phyloP scores from a whole-genome alignment of 2,329 filamentous ascomycete species.

The Colletotrichum spaethianum region DNA sequence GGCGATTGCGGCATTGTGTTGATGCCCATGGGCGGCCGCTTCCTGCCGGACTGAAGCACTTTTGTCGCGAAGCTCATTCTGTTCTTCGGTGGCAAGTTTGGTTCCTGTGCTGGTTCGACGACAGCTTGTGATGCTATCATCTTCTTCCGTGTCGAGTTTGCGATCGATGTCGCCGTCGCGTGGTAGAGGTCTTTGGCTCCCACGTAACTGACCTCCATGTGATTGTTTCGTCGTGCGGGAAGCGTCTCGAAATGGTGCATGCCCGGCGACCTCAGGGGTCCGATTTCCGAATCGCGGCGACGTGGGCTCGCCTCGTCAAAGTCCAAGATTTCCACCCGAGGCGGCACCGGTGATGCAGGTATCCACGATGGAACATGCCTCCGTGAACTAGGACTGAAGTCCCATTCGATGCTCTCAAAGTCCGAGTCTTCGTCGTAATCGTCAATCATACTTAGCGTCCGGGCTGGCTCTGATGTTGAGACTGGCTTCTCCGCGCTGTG shows the following conservation, averaged over 20 bases:
- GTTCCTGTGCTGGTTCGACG: conserved; percentile 16
- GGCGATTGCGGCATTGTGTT: conserved; percentile 12
- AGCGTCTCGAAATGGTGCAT: conserved; percentile 43
- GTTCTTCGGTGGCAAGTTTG: conserved; percentile 14
- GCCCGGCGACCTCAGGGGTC: conserved; percentile 32
- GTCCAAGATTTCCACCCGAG: conserved; percentile 28
- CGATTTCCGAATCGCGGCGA: conserved; percentile 39
- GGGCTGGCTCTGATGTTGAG: conserved; percentile 32
- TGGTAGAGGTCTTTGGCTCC: conserved; percentile 46
- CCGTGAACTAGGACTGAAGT: conserved; percentile 32
- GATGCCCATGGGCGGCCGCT: conserved; percentile 36
- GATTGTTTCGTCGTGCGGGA: conserved; percentile 39
- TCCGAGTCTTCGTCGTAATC: conserved; percentile 36
- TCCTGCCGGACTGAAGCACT: conserved; percentile 37
- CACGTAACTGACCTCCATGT: conserved; percentile 40
- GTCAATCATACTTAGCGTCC: conserved; percentile 36
- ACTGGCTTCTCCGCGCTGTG: conserved; percentile 2
- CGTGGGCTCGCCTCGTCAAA: conserved; percentile 35
- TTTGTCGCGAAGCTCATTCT: conserved; percentile 38
- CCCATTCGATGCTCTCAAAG: conserved; percentile 31
- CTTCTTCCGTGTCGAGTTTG: conserved; percentile 31
- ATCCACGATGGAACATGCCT: conserved; percentile 35
- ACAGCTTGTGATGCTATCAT: conserved; percentile 5
- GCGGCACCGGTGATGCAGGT: conserved; percentile 38
- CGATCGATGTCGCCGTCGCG: conserved; percentile 44